phyloP scores from a whole-genome alignment of 139 green algal genomes.

The Deuterostichococcus epilithicus region DNA sequence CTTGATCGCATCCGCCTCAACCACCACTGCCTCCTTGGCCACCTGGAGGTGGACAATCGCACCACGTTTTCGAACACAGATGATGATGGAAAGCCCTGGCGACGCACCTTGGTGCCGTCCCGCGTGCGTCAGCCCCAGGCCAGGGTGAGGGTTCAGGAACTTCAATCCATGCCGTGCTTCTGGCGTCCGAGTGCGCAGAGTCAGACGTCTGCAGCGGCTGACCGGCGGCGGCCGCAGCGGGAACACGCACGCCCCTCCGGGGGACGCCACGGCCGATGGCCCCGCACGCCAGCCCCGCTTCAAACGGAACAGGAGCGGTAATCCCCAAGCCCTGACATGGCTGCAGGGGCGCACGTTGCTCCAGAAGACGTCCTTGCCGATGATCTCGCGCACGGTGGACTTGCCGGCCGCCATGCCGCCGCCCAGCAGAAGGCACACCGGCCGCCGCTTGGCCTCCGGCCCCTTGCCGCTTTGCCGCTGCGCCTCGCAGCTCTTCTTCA shows the following conservation, averaged over 20 bases:
- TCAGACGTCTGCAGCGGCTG: too few relatives aligned
- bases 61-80: too few relatives aligned
- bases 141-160: too few relatives aligned
- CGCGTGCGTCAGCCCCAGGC: too few relatives aligned
- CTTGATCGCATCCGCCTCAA: slow-evolving; percentile 59
- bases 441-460: slow-evolving; percentile 13
- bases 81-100: too few relatives aligned
- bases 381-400: slow-evolving; percentile 49
- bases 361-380: slow-evolving; percentile 45
- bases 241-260: too few relatives aligned
- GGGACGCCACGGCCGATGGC: not conserved
- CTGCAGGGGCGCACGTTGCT: slow-evolving; percentile 33
- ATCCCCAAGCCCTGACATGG: not conserved
- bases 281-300: too few relatives aligned
- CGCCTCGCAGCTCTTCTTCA: slow-evolving; percentile 5
- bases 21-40: slow-evolving; percentile 39
- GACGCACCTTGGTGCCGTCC: too few relatives aligned
- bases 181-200: too few relatives aligned
- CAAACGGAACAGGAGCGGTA: too few relatives aligned
- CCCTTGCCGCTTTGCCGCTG: not conserved
- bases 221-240: too few relatives aligned
- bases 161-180: too few relatives aligned
- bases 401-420: slow-evolving; percentile 57
- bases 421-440: slow-evolving; percentile 42
- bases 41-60: slow-evolving; percentile 22